Percentiles rank a stretch among this genome's conserved stretches.
phyloP scores from a whole-genome alignment of 257 asterid genomes.

The Thymus quinquecostatus region DNA sequence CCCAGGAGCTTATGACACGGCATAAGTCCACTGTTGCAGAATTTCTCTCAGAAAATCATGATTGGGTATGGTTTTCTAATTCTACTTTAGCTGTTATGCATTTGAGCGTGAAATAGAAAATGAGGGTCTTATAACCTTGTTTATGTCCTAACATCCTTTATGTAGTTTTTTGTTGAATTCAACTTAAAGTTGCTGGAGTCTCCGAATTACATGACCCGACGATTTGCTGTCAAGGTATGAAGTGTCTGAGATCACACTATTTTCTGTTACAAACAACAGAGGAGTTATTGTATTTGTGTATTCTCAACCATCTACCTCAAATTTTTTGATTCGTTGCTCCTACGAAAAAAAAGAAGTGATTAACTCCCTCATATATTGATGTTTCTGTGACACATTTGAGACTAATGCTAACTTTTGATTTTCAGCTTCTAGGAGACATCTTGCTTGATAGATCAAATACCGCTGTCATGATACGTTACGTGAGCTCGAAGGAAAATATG shows the following conservation, averaged over 20 bases:
- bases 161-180: slow-evolving; percentile 81
- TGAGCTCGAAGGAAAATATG: slow-evolving; percentile 71
- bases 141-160: slow-evolving; percentile 17
- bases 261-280: not conserved
- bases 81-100: slow-evolving; percentile 11
- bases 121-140: not conserved
- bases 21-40: slow-evolving; percentile 92
- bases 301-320: slow-evolving; percentile 3
- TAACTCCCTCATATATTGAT: not conserved
- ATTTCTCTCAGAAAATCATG: slow-evolving; percentile 63
- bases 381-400: not conserved
- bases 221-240: slow-evolving; percentile 83
- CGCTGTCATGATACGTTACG: slow-evolving; percentile 77
- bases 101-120: slow-evolving; percentile 4
- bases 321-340: not conserved
- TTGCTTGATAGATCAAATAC: slow-evolving; percentile 88
- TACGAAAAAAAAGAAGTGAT: not conserved
- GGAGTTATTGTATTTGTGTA: not conserved
- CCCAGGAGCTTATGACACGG: slow-evolving; percentile 89
- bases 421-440: slow-evolving; percentile 89
- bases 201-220: slow-evolving; percentile 80
- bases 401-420: slow-evolving; percentile 7
- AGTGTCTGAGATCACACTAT: not conserved
- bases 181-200: slow-evolving; percentile 86
- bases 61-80: slow-evolving; percentile 60